Conservation (phyloP, 345 rosid genomes). For the Anacardium occidentale region DNA sequence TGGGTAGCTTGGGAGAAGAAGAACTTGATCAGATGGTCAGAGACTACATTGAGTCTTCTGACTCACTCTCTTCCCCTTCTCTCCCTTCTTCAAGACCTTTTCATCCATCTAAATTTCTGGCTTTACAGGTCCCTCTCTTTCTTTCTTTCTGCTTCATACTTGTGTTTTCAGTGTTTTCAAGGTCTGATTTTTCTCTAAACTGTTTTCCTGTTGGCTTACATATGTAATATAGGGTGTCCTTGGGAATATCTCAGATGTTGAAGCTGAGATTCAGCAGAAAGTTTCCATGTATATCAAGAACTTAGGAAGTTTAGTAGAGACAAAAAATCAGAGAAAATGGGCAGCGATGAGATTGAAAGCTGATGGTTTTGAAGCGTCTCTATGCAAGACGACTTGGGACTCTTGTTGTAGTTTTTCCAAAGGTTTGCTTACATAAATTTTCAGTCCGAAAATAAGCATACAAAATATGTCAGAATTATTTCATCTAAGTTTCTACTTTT, state of each 20-base stretch:
- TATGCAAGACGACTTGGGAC: conserved; percentile 35
- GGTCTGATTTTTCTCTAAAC: neutral
- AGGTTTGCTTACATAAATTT: conserved; percentile 21
- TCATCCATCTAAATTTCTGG: conserved; percentile 19
- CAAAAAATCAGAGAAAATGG: conserved; percentile 36
- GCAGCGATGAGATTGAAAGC: conserved; percentile 30
- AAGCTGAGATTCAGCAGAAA: conserved; percentile 37
- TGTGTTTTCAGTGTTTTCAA: neutral
- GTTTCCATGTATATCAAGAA: conserved; percentile 20
- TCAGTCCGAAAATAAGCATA: too few species aligned
- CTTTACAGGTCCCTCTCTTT: conserved; percentile 31
- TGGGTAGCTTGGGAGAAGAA: conserved; percentile 51
- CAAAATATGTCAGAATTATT: too few species aligned
- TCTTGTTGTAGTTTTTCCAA: conserved; percentile 31
- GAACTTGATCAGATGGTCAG: conserved; percentile 45
- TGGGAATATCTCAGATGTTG: conserved; percentile 27
- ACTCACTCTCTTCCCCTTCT: conserved; percentile 18
- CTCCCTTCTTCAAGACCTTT: neutral
- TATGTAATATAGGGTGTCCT: conserved; percentile 31
- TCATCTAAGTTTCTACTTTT: neutral
- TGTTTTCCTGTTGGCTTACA: too few species aligned
- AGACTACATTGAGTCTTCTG: conserved; percentile 43
- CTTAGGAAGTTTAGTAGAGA: conserved; percentile 22
- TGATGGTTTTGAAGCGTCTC: conserved; percentile 36
- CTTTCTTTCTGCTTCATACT: neutral